Evolutionary conservation across 1,284 basidiomycete species (phyloP).

Genomic region (Rhodotorula glutinis): DNA sequence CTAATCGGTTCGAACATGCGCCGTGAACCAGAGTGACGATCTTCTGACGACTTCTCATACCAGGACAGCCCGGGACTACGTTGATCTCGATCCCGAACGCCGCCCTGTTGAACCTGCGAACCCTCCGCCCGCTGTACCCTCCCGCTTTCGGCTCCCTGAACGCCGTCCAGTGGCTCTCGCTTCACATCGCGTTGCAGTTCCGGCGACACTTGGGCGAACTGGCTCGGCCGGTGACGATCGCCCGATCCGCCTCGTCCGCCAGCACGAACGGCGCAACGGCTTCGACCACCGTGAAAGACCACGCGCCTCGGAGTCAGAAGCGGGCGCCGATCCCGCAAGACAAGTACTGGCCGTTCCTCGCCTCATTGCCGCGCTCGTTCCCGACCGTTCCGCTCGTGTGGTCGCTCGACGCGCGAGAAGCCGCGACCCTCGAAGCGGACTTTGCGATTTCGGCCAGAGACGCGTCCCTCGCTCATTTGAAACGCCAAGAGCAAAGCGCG

Average conservation of each 20-base stretch:
- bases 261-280: not conserved
- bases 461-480: not conserved
- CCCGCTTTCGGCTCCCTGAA: conserved; percentile 18
- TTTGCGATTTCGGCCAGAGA: conserved; percentile 4
- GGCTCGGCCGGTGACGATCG: not conserved
- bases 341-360: conserved; percentile 31
- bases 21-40: no score
- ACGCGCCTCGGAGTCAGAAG: not conserved
- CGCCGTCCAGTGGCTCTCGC: conserved; percentile 34
- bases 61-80: not conserved
- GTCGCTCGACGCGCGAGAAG: not conserved
- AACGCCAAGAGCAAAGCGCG: not conserved
- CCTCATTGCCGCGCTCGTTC: conserved; percentile 26
- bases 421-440: conserved; percentile 2
- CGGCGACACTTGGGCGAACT: conserved; percentile 11
- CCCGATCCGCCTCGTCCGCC: not conserved
- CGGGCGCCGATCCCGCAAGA: not conserved
- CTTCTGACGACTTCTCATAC: no score
- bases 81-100: conserved; percentile 28
- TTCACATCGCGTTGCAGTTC: conserved; percentile 36
- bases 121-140: conserved; percentile 29
- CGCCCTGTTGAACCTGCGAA: conserved; percentile 32
- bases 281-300: not conserved
- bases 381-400: conserved; percentile 32
- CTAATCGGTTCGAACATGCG: not conserved